A percentile compares a stretch with the other conserved stretches of the same genome.
Evolutionary conservation across 768 basidiomycete species (phyloP).

Genomic region (Clitopilus hobsonii): DNA sequence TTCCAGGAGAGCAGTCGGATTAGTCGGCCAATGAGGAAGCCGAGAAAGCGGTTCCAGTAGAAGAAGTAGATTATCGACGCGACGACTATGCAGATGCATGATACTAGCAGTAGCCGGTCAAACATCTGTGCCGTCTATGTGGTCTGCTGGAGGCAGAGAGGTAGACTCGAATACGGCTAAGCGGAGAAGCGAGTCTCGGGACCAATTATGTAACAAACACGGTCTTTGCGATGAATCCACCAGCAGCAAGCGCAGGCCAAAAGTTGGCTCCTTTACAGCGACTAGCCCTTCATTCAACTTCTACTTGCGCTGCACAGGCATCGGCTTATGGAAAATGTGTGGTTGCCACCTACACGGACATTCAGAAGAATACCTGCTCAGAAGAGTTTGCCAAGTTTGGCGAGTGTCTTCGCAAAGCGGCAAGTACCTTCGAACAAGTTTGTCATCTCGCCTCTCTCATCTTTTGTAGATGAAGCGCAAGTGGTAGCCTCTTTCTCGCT

Average conservation of each 20-base stretch:
- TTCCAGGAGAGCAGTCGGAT: conserved; percentile 80
- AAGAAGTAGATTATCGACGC: conserved; percentile 74
- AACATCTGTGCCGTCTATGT: conserved; percentile 36
- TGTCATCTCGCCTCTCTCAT: background rate
- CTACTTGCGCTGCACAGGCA: conserved; percentile 70
- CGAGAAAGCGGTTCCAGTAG: conserved; percentile 88
- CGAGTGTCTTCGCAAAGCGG: conserved; percentile 73
- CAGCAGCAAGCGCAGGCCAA: conserved; percentile 20
- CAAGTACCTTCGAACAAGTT: conserved; percentile 31
- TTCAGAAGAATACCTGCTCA: conserved; percentile 77
- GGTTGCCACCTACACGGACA: conserved; percentile 75
- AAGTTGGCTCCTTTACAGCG: conserved; percentile 50
- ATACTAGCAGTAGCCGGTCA: conserved; percentile 53
- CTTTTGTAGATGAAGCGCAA: conserved; percentile 26
- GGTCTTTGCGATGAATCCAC: conserved; percentile 17
- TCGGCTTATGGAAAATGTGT: conserved; percentile 87
- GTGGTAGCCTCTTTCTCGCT: conserved; percentile 15
- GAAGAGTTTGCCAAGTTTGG: conserved; percentile 83
- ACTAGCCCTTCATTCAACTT: conserved; percentile 67
- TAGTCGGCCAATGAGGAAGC: conserved; percentile 55
- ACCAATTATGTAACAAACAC: conserved; percentile 1
- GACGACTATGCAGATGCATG: conserved; percentile 53
- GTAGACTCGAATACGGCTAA: background rate
- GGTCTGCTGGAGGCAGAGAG: background rate
- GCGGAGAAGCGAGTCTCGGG: background rate